Conservation (phyloP, 345 rosid species). For the Noccaea bulbosa region DNA sequence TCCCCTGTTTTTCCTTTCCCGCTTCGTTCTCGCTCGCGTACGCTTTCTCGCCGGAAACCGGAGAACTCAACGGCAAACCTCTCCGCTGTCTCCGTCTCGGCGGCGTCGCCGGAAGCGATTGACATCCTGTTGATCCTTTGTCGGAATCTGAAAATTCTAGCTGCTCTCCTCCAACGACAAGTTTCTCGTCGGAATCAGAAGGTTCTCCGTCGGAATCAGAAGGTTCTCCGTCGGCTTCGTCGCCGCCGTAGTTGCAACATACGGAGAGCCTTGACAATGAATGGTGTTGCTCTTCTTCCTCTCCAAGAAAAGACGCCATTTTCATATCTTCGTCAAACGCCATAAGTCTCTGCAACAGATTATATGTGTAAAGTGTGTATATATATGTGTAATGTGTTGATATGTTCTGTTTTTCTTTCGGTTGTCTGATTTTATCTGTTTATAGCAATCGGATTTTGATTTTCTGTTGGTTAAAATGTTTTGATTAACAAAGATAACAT, state of each 20-base stretch:
- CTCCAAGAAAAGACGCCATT: constrained; percentile 35
- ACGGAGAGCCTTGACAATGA: constrained; percentile 43
- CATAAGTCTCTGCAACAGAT: constrained; percentile 24
- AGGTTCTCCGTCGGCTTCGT: constrained; percentile 41
- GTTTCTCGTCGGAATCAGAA: constrained; percentile 33
- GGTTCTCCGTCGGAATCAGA: constrained; percentile 42
- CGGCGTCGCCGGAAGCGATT: constrained; percentile 42
- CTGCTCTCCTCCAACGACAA: neutral
- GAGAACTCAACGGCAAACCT: neutral
- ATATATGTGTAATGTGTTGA: neutral
- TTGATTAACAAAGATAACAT: constrained; percentile 19
- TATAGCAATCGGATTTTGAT: constrained; percentile 13
- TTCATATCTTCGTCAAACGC: constrained; percentile 40
- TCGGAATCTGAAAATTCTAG: constrained; percentile 42
- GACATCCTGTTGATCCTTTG: constrained; percentile 35
- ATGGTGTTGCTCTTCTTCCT: constrained; percentile 31
- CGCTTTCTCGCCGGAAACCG: constrained; percentile 49
- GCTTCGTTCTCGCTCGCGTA: constrained; percentile 87
- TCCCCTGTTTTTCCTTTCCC: constrained; percentile 49
- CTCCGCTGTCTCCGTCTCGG: constrained; percentile 33
- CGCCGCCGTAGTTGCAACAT: constrained; percentile 42
- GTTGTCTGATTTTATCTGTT: constrained; percentile 18
- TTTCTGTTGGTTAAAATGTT: constrained; percentile 26
- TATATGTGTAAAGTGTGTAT: neutral
- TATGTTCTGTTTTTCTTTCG: neutral